phyloP scores from a whole-genome alignment of 805 yeast genomes.

The Sugiyamaella valdiviana region DNA sequence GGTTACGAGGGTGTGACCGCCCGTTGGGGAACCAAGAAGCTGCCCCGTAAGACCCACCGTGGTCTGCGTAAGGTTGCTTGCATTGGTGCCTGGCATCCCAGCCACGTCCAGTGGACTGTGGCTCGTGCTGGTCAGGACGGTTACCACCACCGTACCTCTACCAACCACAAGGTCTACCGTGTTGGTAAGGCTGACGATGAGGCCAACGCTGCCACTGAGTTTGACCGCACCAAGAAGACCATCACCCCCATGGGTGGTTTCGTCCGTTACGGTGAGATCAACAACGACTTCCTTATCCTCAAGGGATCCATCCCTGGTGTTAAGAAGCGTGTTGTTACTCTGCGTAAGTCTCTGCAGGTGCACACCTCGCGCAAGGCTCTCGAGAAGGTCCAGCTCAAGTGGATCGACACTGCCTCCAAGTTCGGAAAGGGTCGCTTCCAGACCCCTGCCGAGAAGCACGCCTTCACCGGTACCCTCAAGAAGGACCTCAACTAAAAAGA shows the following conservation, averaged over 20 bases:
- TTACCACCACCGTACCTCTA: slow-evolving; percentile 99
- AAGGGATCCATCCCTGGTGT: slow-evolving; percentile 99
- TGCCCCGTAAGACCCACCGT: slow-evolving; percentile 99
- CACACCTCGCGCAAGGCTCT: slow-evolving; percentile 97
- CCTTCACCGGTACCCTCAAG: slow-evolving; percentile 99
- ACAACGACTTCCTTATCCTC: slow-evolving; percentile 94
- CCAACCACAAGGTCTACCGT: slow-evolving; percentile 99
- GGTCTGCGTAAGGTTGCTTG: slow-evolving; percentile 99
- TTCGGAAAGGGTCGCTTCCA: slow-evolving; percentile 99
- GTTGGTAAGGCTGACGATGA: slow-evolving; percentile 95
- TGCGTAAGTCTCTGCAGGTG: slow-evolving; percentile 96
- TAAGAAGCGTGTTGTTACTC: slow-evolving; percentile 98
- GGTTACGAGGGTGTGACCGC: slow-evolving; percentile 99
- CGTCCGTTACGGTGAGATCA: slow-evolving; percentile 97
- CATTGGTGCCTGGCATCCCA: slow-evolving; percentile 99
- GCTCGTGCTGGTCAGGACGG: slow-evolving; percentile 99
- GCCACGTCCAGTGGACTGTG: slow-evolving; percentile 99
- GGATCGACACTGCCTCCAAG: slow-evolving; percentile 99
- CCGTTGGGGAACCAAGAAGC: slow-evolving; percentile 99
- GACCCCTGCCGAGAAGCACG: slow-evolving; percentile 99
- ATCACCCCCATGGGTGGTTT: slow-evolving; percentile 99
- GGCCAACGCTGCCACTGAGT: slow-evolving; percentile 89
- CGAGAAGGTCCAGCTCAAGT: slow-evolving; percentile 94
- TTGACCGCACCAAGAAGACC: slow-evolving; percentile 99
- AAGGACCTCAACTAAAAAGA: slow-evolving; percentile 60